These are phyloP conservation scores for Sporisorium scitamineum DNA, from an alignment of 1,284 basidiomycete genomes.

Conservation along the genomic window DNA sequence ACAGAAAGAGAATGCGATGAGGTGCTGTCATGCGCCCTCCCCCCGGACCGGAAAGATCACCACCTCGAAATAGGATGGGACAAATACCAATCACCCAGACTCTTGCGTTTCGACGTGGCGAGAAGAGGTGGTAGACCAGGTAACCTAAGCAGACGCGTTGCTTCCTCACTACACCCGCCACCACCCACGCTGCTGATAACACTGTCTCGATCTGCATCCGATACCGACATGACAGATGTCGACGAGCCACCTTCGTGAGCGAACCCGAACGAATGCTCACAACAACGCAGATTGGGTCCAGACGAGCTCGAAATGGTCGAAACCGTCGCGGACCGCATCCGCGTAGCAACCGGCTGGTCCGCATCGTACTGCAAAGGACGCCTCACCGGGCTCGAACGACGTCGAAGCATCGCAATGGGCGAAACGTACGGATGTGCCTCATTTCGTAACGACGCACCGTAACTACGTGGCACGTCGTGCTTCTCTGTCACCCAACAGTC, in stretches of 20 bases:
- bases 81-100: conserved; percentile 38
- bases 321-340: conserved; percentile 32
- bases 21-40: too few relatives aligned
- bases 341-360: not conserved
- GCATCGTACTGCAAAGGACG: not conserved
- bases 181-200: not conserved
- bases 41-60: too few relatives aligned
- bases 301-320: conserved; percentile 13
- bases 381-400: conserved; percentile 10
- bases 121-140: conserved; percentile 2
- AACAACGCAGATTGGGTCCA: too few relatives aligned
- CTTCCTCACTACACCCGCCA: not conserved
- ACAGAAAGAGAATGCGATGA: too few relatives aligned
- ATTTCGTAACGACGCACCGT: not conserved
- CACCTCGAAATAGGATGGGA: conserved; percentile 31
- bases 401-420: not conserved
- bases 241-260: too few relatives aligned
- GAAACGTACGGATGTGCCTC: not conserved
- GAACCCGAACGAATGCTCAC: too few relatives aligned
- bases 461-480: not conserved
- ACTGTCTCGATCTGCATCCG: not conserved
- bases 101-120: conserved; percentile 8
- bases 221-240: too few relatives aligned
- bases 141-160: conserved; percentile 10
- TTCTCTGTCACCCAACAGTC: not conserved